Conservation (phyloP, 257 asterid genomes). For the Penstemon eatonii region DNA sequence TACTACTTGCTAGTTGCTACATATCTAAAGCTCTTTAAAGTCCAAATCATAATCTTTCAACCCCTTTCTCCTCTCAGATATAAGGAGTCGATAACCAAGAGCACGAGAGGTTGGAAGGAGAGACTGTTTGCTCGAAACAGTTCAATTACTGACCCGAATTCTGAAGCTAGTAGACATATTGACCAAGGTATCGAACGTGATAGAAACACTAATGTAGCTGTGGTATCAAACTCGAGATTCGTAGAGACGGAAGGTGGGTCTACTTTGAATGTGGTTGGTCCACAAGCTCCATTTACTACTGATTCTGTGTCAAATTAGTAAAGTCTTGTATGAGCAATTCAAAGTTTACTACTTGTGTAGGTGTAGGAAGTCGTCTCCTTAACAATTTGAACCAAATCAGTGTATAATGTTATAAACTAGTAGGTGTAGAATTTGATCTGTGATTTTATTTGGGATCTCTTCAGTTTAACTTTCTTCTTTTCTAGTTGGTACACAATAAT, state of each 20-base stretch:
- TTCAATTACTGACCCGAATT: conserved; percentile 36
- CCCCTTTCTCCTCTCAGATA: conserved; percentile 29
- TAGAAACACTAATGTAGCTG: conserved; percentile 29
- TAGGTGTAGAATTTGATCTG: not conserved
- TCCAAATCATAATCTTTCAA: too few relatives aligned
- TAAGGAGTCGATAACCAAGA: conserved; percentile 64
- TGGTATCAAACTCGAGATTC: conserved; percentile 36
- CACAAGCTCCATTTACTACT: conserved; percentile 44
- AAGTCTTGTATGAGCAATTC: conserved; percentile 15
- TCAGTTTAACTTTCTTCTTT: too few relatives aligned
- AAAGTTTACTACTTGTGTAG: not conserved
- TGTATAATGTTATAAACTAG: not conserved
- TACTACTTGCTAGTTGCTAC: too few relatives aligned
- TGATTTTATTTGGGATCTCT: too few relatives aligned
- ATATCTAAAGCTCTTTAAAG: too few relatives aligned
- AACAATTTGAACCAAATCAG: not conserved
- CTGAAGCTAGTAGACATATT: conserved; percentile 42
- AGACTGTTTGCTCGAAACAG: conserved; percentile 56
- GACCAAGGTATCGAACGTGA: conserved; percentile 36
- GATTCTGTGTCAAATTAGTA: conserved; percentile 39
- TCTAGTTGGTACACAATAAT: too few relatives aligned
- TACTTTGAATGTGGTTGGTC: conserved; percentile 32
- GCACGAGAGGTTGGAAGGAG: conserved; percentile 76
- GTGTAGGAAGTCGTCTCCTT: not conserved
- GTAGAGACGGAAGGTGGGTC: conserved; percentile 31